A percentile compares a stretch with the other conserved stretches of the same genome.
Conservation (phyloP, 1,139 yeast genomes). For the Oligophagozyma castellii region DNA sequence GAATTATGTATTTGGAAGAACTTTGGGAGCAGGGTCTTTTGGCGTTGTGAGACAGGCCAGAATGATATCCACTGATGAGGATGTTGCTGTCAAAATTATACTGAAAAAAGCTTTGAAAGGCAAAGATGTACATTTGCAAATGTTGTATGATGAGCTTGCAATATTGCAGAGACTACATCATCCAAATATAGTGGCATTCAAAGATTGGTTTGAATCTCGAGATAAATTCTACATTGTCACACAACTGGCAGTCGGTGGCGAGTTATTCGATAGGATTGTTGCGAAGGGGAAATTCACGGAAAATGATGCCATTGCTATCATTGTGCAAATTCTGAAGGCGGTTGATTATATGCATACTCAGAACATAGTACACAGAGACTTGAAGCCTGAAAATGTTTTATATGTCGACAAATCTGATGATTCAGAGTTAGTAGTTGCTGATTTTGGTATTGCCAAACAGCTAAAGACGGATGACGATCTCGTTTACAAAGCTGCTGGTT, state of each 20-base stretch:
- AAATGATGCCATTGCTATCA: constrained; percentile 60
- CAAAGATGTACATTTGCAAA: constrained; percentile 36
- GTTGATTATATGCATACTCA: constrained; percentile 55
- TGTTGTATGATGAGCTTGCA: constrained; percentile 61
- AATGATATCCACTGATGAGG: constrained; percentile 41
- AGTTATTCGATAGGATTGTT: constrained; percentile 72
- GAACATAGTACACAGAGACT: constrained; percentile 79
- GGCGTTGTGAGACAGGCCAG: constrained; percentile 79
- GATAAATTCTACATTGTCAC: constrained; percentile 69
- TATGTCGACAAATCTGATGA: constrained; percentile 35
- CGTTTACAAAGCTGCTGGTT: constrained; percentile 71
- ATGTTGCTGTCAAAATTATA: constrained; percentile 79
- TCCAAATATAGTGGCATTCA: constrained; percentile 70
- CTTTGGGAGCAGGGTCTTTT: constrained; percentile 73
- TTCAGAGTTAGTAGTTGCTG: constrained; percentile 71
- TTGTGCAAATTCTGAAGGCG: constrained; percentile 61
- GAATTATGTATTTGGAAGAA: constrained; percentile 54
- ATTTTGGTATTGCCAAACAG: constrained; percentile 82
- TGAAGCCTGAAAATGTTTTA: constrained; percentile 80
- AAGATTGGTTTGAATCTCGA: constrained; percentile 80
- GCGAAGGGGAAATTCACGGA: constrained; percentile 71
- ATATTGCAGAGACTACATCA: constrained; percentile 53
- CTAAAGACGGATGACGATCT: constrained; percentile 45
- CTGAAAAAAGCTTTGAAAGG: constrained; percentile 71
- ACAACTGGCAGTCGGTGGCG: constrained; percentile 80